phyloP scores from a whole-genome alignment of 768 basidiomycete species.

The Russula lepida region DNA sequence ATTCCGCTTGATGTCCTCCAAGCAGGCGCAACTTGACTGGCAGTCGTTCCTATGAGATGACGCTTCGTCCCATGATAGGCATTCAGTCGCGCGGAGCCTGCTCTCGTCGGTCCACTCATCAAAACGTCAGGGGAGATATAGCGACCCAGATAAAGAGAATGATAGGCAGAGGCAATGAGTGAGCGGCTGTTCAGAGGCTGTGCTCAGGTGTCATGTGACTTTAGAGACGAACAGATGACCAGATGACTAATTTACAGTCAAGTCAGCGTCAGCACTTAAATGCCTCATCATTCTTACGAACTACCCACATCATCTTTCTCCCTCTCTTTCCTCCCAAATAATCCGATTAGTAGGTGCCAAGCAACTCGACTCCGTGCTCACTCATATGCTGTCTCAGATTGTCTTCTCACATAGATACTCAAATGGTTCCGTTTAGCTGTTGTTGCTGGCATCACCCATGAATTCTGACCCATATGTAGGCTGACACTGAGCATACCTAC shows the following conservation, averaged over 20 bases:
- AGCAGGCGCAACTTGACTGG: constrained; percentile 17
- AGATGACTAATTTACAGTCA: background rate
- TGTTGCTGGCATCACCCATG: background rate
- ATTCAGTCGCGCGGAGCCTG: constrained; percentile 13
- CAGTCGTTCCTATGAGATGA: constrained; percentile 16
- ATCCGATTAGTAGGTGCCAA: background rate
- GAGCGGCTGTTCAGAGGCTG: no score
- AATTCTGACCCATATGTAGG: constrained; percentile 4
- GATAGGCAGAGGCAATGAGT: background rate
- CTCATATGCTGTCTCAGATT: background rate
- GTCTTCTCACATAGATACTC: background rate
- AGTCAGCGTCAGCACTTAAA: background rate
- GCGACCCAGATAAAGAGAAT: background rate
- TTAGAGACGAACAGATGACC: background rate
- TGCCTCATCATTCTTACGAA: background rate
- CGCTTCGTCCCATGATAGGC: constrained; percentile 20
- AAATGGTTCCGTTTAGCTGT: constrained; percentile 3
- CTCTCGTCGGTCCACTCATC: constrained; percentile 14
- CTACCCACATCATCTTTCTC: background rate
- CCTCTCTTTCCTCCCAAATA: no score
- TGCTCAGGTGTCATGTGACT: constrained; percentile 7
- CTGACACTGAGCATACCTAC: constrained; percentile 40
- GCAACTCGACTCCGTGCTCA: background rate
- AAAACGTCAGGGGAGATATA: background rate
- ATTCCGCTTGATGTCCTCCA: constrained; percentile 10